Evolutionary conservation across 345 rosid genomes (phyloP).

Genomic region (Citrus cavaleriei): DNA sequence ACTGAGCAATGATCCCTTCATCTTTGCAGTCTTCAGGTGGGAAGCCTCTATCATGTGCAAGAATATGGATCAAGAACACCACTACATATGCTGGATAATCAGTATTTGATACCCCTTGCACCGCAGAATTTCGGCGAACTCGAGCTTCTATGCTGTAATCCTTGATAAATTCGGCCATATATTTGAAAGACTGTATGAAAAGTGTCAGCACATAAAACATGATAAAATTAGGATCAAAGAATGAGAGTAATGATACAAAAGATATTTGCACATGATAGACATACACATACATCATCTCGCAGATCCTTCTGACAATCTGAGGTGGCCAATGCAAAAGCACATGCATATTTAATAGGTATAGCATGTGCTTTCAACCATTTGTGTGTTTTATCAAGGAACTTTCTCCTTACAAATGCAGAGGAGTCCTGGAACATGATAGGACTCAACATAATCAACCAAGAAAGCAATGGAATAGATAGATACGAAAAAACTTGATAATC

Average conservation of each 20-base stretch:
- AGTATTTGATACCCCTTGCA: conserved; percentile 44
- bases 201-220: conserved; percentile 19
- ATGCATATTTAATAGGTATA: conserved; percentile 82
- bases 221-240: conserved; percentile 2
- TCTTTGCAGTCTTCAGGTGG: conserved; percentile 68
- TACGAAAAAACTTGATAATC: not conserved
- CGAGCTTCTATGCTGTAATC: conserved; percentile 49
- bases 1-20: conserved; percentile 55
- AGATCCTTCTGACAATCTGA: conserved; percentile 52
- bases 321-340: conserved; percentile 65
- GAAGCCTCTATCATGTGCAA: conserved; percentile 68
- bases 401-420: conserved; percentile 45
- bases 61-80: conserved; percentile 78
- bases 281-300: conserved; percentile 54
- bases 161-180: conserved; percentile 67
- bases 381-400: conserved; percentile 58
- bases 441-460: not conserved
- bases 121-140: conserved; percentile 37
- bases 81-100: conserved; percentile 68
- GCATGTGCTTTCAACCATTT: conserved; percentile 55
- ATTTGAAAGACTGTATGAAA: conserved; percentile 52
- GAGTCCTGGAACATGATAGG: conserved; percentile 54
- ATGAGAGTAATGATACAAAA: not conserved
- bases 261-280: conserved; percentile 7
- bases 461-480: not conserved